phyloP scores from a whole-genome alignment of 768 basidiomycete genomes.

The Amanita molliuscula region DNA sequence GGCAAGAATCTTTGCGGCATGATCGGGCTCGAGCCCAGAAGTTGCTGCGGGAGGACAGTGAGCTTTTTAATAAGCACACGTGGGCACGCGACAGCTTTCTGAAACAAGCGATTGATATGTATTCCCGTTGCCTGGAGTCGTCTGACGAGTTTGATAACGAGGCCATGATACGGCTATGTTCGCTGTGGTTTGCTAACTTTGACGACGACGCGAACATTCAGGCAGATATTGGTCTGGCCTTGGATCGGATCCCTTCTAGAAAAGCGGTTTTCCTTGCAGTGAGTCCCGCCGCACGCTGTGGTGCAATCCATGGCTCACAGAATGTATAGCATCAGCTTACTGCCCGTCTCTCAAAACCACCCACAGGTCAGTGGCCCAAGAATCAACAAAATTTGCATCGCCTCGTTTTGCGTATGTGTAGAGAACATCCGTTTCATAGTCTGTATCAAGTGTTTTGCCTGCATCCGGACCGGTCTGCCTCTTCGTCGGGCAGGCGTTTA shows the following conservation, averaged over 20 bases:
- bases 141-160: slow-evolving; percentile 73
- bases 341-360: slow-evolving; percentile 61
- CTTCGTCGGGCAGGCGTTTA: slow-evolving; percentile 24
- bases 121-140: slow-evolving; percentile 59
- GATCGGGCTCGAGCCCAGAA: slow-evolving; percentile 21
- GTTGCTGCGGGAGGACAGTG: slow-evolving; percentile 34
- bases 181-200: slow-evolving; percentile 89
- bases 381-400: slow-evolving; percentile 53
- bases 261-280: slow-evolving; percentile 86
- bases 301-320: background rate
- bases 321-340: slow-evolving; percentile 68
- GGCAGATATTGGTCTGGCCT: slow-evolving; percentile 27
- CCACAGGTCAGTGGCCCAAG: slow-evolving; percentile 16
- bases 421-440: slow-evolving; percentile 90
- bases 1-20: slow-evolving; percentile 10
- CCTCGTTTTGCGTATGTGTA: slow-evolving; percentile 66
- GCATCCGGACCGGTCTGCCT: slow-evolving; percentile 20
- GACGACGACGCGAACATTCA: slow-evolving; percentile 41
- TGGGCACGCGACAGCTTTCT: slow-evolving; percentile 52
- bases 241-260: slow-evolving; percentile 62
- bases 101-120: slow-evolving; percentile 73
- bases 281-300: slow-evolving; percentile 9
- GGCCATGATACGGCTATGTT: slow-evolving; percentile 70
- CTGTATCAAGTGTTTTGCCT: slow-evolving; percentile 85
- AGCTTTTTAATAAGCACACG: slow-evolving; percentile 44